A percentile compares a stretch with the other conserved stretches of the same genome.
phyloP scores from a whole-genome alignment of 176 grass and related monocot genomes.

The Carex kokanica region DNA sequence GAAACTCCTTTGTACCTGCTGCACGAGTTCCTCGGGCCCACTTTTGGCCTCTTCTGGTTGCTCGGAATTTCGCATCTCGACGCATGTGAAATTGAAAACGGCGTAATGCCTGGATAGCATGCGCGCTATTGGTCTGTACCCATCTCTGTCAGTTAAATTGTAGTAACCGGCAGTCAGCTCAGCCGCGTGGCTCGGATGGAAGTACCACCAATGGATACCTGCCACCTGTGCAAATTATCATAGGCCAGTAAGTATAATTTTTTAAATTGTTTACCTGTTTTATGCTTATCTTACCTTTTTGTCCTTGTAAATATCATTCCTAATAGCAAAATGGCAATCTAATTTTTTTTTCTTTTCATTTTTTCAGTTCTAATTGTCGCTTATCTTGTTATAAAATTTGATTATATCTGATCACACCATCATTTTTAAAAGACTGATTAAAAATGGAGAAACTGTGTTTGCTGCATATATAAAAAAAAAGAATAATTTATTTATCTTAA shows the following conservation, averaged over 20 bases:
- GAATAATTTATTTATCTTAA: neutral
- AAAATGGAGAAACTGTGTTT: neutral
- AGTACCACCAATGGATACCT: slow-evolving; percentile 93
- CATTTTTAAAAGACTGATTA: no score
- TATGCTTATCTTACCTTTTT: neutral
- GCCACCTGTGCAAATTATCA: slow-evolving; percentile 38
- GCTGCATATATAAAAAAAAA: neutral
- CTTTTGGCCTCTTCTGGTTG: slow-evolving; percentile 54
- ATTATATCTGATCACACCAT: neutral
- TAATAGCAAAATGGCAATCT: no score
- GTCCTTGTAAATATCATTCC: neutral
- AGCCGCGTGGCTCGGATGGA: slow-evolving; percentile 69
- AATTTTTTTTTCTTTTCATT: neutral
- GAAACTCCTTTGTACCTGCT: slow-evolving; percentile 51
- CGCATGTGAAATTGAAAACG: slow-evolving; percentile 83
- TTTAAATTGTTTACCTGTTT: neutral
- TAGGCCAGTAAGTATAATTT: neutral
- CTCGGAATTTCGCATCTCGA: slow-evolving; percentile 72
- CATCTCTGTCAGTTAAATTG: slow-evolving; percentile 65
- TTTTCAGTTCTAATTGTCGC: neutral
- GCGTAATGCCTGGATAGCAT: slow-evolving; percentile 66
- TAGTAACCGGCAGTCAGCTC: slow-evolving; percentile 87
- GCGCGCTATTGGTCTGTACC: slow-evolving; percentile 72
- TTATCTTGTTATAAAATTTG: neutral
- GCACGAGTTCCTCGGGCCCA: slow-evolving; percentile 71